These are phyloP conservation scores for Alternaria sp. DNA, from an alignment of 2,329 filamentous ascomycete genomes.

Conservation along the genomic window DNA sequence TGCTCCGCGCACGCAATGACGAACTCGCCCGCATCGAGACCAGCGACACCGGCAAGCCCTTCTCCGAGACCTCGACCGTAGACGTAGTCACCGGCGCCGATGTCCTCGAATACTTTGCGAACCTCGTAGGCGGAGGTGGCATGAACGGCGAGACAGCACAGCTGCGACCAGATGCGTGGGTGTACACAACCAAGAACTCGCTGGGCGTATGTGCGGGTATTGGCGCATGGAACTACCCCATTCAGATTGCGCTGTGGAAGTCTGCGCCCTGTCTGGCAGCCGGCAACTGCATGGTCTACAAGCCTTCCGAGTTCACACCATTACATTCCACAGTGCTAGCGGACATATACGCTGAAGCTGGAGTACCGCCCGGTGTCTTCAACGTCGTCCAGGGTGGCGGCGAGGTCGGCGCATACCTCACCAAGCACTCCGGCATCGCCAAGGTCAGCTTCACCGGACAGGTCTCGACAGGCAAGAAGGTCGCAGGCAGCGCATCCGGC, in stretches of 20 bases:
- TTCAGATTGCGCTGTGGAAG: constrained; percentile 91
- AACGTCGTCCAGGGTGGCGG: constrained; percentile 85
- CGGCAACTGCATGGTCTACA: constrained; percentile 90
- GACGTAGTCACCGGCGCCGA: constrained; percentile 85
- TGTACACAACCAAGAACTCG: constrained; percentile 82
- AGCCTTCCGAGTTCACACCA: constrained; percentile 85
- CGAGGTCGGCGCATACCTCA: constrained; percentile 76
- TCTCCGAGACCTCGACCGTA: constrained; percentile 81
- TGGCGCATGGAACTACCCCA: constrained; percentile 90
- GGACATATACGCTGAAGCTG: constrained; percentile 77
- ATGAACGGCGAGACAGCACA: constrained; percentile 80
- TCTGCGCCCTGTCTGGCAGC: constrained; percentile 84
- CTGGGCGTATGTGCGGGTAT: constrained; percentile 86
- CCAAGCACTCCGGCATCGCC: constrained; percentile 72
- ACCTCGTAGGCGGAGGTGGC: constrained; percentile 76
- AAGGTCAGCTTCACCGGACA: constrained; percentile 93
- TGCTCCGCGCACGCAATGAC: constrained; percentile 79
- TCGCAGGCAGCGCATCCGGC: constrained; percentile 75
- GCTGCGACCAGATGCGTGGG: constrained; percentile 76
- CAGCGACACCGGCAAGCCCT: constrained; percentile 84
- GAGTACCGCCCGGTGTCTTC: constrained; percentile 81
- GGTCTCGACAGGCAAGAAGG: constrained; percentile 81
- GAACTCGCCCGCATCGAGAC: constrained; percentile 81
- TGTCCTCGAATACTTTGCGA: constrained; percentile 85
- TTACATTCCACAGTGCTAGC: constrained; percentile 80